Conservation (phyloP, 192 early-diverging fungal genomes). For the Paraglomus brasilianum region DNA sequence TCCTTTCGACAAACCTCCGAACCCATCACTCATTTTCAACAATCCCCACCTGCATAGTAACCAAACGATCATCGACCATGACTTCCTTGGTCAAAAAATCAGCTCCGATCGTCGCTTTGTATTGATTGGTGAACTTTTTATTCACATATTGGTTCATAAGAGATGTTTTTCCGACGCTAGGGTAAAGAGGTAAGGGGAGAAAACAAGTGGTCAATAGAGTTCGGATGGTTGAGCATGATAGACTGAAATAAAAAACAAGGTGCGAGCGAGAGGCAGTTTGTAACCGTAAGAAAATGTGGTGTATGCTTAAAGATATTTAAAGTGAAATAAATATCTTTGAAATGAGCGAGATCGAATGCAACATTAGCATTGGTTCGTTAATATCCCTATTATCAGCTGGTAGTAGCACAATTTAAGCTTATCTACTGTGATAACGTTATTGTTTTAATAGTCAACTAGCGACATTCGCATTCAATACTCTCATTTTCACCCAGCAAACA, state of each 20-base stretch:
- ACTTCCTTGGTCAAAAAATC: slow-evolving; percentile 99
- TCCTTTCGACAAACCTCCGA: no score
- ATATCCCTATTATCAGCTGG: background rate
- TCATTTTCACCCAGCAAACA: background rate
- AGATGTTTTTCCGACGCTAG: slow-evolving; percentile 93
- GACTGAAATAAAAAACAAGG: slow-evolving; percentile 20
- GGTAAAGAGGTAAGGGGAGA: background rate
- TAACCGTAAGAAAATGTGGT: no score
- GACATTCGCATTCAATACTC: background rate
- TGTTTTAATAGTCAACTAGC: background rate
- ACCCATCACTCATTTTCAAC: no score
- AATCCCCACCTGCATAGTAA: slow-evolving; percentile 94
- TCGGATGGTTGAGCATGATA: slow-evolving; percentile 1
- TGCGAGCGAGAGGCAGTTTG: slow-evolving; percentile 7
- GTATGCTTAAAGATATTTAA: no score
- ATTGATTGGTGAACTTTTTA: slow-evolving; percentile 94
- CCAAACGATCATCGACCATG: slow-evolving; percentile 83
- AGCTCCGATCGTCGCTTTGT: slow-evolving; percentile 99
- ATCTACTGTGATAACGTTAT: background rate
- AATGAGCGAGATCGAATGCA: background rate
- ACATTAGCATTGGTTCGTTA: background rate
- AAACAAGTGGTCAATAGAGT: background rate
- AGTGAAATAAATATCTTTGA: no score
- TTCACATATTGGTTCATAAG: slow-evolving; percentile 99
- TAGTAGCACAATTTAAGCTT: background rate